Evolutionary conservation across 208 protist species (phyloP).

Genomic region (Crithidia sp.): DNA sequence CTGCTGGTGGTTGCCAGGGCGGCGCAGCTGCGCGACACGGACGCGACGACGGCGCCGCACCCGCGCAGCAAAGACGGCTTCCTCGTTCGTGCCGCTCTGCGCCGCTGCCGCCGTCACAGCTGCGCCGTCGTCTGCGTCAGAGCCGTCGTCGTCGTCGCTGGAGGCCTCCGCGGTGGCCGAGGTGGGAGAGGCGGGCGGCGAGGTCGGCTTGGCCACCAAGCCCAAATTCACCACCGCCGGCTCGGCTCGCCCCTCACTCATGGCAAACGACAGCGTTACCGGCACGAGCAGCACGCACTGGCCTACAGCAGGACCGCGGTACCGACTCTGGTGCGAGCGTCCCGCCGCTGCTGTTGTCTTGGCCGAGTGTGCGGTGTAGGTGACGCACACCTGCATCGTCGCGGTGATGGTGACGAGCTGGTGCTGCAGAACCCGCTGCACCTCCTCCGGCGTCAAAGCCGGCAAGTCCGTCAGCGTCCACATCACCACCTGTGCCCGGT

Average conservation of each 20-base stretch:
- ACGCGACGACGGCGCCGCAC: constrained; percentile 24
- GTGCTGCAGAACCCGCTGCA: constrained; percentile 42
- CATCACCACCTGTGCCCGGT: constrained; percentile 44
- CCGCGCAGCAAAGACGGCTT: constrained; percentile 20
- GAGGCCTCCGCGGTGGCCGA: background rate
- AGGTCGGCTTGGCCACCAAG: constrained; percentile 32
- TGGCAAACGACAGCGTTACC: constrained; percentile 44
- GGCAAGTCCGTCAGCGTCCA: constrained; percentile 59
- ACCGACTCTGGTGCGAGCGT: constrained; percentile 23
- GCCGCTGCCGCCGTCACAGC: background rate
- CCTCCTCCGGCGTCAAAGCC: constrained; percentile 43
- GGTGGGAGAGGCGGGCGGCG: constrained; percentile 14
- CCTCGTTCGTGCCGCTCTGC: constrained; percentile 13
- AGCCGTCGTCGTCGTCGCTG: constrained; percentile 13
- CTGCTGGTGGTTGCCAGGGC: constrained; percentile 27
- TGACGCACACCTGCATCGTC: constrained; percentile 58
- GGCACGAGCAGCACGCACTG: constrained; percentile 56
- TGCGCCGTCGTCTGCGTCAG: constrained; percentile 13
- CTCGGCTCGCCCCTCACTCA: constrained; percentile 71
- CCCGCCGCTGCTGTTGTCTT: constrained; percentile 7
- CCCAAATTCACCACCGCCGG: constrained; percentile 47
- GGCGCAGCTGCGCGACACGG: constrained; percentile 20
- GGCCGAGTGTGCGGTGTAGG: constrained; percentile 46
- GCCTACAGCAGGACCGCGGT: constrained; percentile 31
- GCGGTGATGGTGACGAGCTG: constrained; percentile 48